These are phyloP conservation scores for Dictyostelium capitatum DNA, from an alignment of 78 protist species.

Conservation along the genomic window DNA sequence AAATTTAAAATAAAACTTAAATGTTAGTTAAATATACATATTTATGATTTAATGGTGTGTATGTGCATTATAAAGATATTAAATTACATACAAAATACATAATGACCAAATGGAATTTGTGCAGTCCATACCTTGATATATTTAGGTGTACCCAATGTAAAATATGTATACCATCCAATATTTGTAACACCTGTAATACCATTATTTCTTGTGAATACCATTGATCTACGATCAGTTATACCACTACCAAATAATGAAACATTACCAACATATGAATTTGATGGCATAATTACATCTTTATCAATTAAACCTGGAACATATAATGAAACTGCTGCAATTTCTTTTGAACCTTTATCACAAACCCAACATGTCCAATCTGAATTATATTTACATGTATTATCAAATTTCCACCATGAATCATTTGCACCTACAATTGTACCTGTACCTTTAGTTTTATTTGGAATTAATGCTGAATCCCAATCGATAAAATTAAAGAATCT, in stretches of 20 bases:
- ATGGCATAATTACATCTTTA: neutral
- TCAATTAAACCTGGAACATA: neutral
- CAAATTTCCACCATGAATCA: slow-evolving; percentile 76
- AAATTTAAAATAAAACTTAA: too few relatives aligned
- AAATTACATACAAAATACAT: neutral
- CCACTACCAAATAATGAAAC: slow-evolving; percentile 33
- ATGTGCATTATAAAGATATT: slow-evolving; percentile 68
- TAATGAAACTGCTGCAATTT: slow-evolving; percentile 18
- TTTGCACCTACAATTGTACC: slow-evolving; percentile 40
- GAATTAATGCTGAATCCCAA: slow-evolving; percentile 51
- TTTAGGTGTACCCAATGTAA: slow-evolving; percentile 4
- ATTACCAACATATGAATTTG: slow-evolving; percentile 15
- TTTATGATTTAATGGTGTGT: slow-evolving; percentile 66
- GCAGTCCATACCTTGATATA: slow-evolving; percentile 32
- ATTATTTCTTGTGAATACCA: slow-evolving; percentile 19
- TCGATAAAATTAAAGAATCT: slow-evolving; percentile 68
- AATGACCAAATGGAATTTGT: slow-evolving; percentile 35
- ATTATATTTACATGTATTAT: slow-evolving; percentile 28
- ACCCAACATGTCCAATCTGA: slow-evolving; percentile 15
- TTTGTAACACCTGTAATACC: slow-evolving; percentile 66
- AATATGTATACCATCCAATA: slow-evolving; percentile 55
- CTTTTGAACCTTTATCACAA: slow-evolving; percentile 22
- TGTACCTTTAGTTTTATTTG: neutral
- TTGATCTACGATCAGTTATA: slow-evolving; percentile 14
- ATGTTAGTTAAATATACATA: too few relatives aligned